Base-by-base conservation (phyloP, 2,329 filamentous ascomycete species). In the Alternaria angustiovoidea region DNA sequence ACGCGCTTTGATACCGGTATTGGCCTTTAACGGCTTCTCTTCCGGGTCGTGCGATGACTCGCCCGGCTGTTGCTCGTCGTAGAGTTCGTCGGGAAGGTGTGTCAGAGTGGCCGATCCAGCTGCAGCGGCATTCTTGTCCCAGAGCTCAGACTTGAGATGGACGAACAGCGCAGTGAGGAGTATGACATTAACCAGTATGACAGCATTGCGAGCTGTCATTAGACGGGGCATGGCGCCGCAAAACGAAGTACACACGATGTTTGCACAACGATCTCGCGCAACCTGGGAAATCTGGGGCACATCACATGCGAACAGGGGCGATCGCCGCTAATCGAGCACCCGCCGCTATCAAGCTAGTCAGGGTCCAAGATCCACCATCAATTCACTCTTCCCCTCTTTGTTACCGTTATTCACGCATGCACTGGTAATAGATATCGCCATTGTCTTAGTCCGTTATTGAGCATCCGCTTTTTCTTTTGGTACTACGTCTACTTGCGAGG, bases 131-230 rank as follows among this genome's bases (percentile, higher is more conserved):
- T 58, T 59, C 44, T 60, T 49, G 56, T 69, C 65, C 70, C 68
- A 74, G 24, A 75, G 61, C 53, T 69, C 72, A n/a, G 57, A 64
- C 52, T 72, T 75, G 12, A 76, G 62, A 53, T 78, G 75, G 12
- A 76, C 34, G 18, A 74, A 55, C 7, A 77, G 66, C 14, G 68
- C 65, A 9, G 71, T 59, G 5, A 77, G 64, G 1, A 78, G 64
- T 2, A 64, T 47, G 32, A 74, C 56, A 34, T 69, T 72, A 26
- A 69, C 26, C 8, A 63, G 24, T 47, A 75, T 54, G 22, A 72
- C 65, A 18, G 59, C 67, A 46, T 72, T 75, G 47, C 70, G 71
- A 24, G 63, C 71, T 12, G 72, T 71, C 42, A 76, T 46, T 32
- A 61, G 66, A 38, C 74, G 73, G 63, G 74, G 69, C 73, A 76